Base-by-base conservation (phyloP, 257 asterid genomes). In the Verbascum thapsus region DNA sequence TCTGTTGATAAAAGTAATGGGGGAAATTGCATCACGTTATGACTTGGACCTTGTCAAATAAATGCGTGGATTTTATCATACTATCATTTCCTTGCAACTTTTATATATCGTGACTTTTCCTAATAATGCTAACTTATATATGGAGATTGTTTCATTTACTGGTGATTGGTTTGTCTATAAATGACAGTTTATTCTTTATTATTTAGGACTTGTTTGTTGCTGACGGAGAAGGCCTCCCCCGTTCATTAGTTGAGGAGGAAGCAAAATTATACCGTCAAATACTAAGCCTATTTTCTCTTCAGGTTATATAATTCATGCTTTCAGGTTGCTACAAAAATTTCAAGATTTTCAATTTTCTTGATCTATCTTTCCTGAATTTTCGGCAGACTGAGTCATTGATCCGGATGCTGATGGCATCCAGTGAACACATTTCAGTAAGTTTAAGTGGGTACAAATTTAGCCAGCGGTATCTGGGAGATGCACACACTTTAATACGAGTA, bases 141-240 rank as follows among this genome's bases (percentile, higher is more conserved):
- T 53, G 30, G 15, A 41, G 45, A 52, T 58, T 6, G 9, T 41
- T 57, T 39, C 50, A 8, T 10, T 1, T 26, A 8, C 15, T 40
- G 23, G 3, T 53, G 6, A 3, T 19, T 18, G 12, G 20, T 30
- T 53, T 70, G 34, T 10, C 17, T 39, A 8, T 42, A 53, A 60
- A 66, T 53, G 20, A 16, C 43, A 48, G 32, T 49, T 61, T 26
- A 44, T 58, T 63, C 42, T 53, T 61, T 57, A 63, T 59, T 63
- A 34, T 69, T 52, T 66, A 92, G 99, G 97, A 92, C 66, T 73
- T 92, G 72, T 89, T 92, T 77, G 87, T 92, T 64, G 99, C 99
- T 73, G 96, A 92, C 18, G 97, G 99, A 51, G 97, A 92, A 75
- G 99, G 99, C 49, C 97, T 89, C 61, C 99, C 96, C 53, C 99